These are phyloP conservation scores for Umbelopsis vinacea DNA, from an alignment of 192 early-diverging fungal genomes.

Conservation along the genomic window DNA sequence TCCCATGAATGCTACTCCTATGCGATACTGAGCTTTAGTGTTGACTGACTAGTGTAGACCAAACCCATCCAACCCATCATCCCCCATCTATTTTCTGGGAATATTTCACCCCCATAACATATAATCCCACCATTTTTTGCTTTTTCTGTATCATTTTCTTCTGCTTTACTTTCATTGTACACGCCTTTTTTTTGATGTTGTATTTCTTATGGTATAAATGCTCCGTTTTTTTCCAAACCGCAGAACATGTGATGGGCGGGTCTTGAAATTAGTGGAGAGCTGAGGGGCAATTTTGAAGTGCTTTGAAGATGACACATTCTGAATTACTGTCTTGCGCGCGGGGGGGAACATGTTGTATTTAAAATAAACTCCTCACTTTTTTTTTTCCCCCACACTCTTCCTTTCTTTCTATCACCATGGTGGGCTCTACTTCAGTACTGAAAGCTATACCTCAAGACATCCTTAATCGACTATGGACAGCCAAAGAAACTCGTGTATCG, in stretches of 20 bases:
- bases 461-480: slow-evolving; percentile 29
- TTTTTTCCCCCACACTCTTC: not conserved
- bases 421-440: not conserved
- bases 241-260: not conserved
- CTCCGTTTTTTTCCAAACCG: too few species aligned
- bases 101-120: too few species aligned
- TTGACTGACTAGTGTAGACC: too few species aligned
- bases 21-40: slow-evolving; percentile 3
- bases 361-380: not conserved
- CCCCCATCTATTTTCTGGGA: too few species aligned
- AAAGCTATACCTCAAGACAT: slow-evolving; percentile 14
- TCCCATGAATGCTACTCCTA: not conserved
- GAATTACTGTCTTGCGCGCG: not conserved
- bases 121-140: not conserved
- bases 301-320: slow-evolving; percentile 16
- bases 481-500: slow-evolving; percentile 35
- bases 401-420: slow-evolving; percentile 3
- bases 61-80: too few species aligned
- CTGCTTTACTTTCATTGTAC: slow-evolving; percentile 6
- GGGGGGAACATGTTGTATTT: not conserved
- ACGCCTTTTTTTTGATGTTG: slow-evolving; percentile 12
- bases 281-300: not conserved
- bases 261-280: not conserved
- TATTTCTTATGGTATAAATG: not conserved
- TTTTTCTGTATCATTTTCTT: slow-evolving; percentile 4